Conservation (phyloP, 257 asterid species). For the Fraxinus excelsior region DNA sequence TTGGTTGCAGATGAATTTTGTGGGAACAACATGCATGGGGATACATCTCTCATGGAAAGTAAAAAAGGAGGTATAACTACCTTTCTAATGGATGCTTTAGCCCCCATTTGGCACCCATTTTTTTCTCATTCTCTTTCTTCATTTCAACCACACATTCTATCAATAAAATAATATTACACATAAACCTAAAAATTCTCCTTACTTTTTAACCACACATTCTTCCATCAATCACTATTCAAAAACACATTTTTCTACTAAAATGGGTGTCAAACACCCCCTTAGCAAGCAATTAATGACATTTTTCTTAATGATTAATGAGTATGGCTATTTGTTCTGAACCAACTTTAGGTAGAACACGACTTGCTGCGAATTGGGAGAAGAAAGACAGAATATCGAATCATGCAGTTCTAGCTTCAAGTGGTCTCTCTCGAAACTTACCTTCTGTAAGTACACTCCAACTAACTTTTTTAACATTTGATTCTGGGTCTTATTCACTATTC, state of each 20-base stretch:
- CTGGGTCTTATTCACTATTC: constrained; percentile 22
- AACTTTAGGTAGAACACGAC: constrained; percentile 53
- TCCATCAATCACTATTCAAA: too few relatives aligned
- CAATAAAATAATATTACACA: too few relatives aligned
- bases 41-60: constrained; percentile 53
- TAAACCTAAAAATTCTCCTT: too few relatives aligned
- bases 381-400: constrained; percentile 59
- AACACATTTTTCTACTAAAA: too few relatives aligned
- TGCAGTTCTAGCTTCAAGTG: constrained; percentile 53
- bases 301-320: background rate
- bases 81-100: constrained; percentile 20
- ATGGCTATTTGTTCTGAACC: constrained; percentile 23
- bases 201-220: too few relatives aligned
- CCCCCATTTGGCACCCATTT: too few relatives aligned
- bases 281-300: constrained; percentile 1
- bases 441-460: constrained; percentile 37
- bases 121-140: too few relatives aligned
- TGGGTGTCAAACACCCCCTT: too few relatives aligned
- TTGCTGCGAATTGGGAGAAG: constrained; percentile 68
- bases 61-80: constrained; percentile 62
- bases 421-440: constrained; percentile 46
- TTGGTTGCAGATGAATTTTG: constrained; percentile 51
- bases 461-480: constrained; percentile 31
- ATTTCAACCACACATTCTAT: too few relatives aligned
- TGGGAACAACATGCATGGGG: constrained; percentile 53